A percentile compares a stretch with the other conserved stretches of the same genome.
phyloP scores from a whole-genome alignment of 116 monocot species.

The Zostera marina region DNA sequence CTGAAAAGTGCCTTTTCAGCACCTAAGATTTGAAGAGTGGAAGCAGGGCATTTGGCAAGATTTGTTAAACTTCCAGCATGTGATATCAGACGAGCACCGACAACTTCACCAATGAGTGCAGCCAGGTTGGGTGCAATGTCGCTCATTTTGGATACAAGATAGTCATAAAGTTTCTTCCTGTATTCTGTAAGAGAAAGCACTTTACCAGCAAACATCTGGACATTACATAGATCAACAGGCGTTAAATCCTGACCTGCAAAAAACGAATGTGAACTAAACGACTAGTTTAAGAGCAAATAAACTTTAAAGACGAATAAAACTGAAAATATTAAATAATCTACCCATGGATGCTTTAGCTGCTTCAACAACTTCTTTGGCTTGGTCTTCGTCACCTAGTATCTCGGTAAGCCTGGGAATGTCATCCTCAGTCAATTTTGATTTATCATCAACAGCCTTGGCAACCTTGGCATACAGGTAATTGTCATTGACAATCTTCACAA shows the following conservation, averaged over 20 bases:
- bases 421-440: conserved; percentile 57
- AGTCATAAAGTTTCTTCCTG: conserved; percentile 70
- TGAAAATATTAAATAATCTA: conserved; percentile 10
- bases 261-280: not conserved
- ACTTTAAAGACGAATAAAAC: not conserved
- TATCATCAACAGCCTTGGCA: conserved; percentile 61
- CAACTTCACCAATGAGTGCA: conserved; percentile 69
- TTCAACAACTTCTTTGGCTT: conserved; percentile 89
- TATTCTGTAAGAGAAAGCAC: conserved; percentile 78
- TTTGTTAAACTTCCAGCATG: conserved; percentile 89
- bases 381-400: conserved; percentile 83
- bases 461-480: conserved; percentile 79
- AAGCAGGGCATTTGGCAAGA: conserved; percentile 85
- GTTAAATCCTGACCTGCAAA: conserved; percentile 82
- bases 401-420: conserved; percentile 57
- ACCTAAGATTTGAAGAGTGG: conserved; percentile 91
- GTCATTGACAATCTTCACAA: conserved; percentile 77
- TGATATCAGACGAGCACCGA: conserved; percentile 82
- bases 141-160: conserved; percentile 86
- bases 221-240: conserved; percentile 72
- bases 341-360: conserved; percentile 96
- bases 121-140: conserved; percentile 82
- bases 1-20: conserved; percentile 94
- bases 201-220: conserved; percentile 69
- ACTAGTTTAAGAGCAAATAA: not conserved